Base-by-base conservation (phyloP, 495 filamentous ascomycete genomes). In the Massariosphaeria phaeospora region DNA sequence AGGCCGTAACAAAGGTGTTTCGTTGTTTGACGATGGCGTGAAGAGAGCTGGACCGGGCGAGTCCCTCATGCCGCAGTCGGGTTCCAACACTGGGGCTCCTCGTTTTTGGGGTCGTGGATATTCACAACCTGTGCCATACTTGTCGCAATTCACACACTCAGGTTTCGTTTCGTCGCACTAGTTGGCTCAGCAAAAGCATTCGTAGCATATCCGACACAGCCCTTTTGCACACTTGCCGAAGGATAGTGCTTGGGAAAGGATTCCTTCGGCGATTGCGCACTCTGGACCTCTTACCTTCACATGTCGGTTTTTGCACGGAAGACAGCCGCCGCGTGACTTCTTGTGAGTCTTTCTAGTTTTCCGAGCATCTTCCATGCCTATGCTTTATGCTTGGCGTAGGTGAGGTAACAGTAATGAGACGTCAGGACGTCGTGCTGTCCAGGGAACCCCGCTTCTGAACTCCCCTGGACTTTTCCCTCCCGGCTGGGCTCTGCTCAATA, bases 161-260 rank as follows among this genome's bases (percentile, higher is more conserved):
- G 57, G 57, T 35, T 39, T 48, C 15, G 43, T 39, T 40, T 61
- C 57, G 36, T 61, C 57, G 44, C 57, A 61, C 51, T 59, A 17
- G 24, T 40, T n/a, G 13, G 40, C 15, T 26, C 21, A 38, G 35
- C 35, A 24, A 25, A 8, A 20, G 18, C 1, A 40, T 25, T 27
- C 23, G 15, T 8, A 5, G 24, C 17, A 20, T 5, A 38, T 38
- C 4, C 34, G 3, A 12, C 4, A 38, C 34, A 15, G n/a, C 12
- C 12, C n/a, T n/a, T n/a, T n/a, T n/a, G n/a, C n/a, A n/a, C n/a
- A n/a, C n/a, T 33, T 33, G 30, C 30, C 30, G n/a, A 33, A n/a
- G 30, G 30, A 7, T 33, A 8, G 30, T 8, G 30, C n/a, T 33
- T n/a, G n/a, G 30, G 20, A 20, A 42, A 8, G 13, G 9, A 11